Conservation (phyloP, 176 grass and related monocot genomes). For the Aegilops speltoides region DNA sequence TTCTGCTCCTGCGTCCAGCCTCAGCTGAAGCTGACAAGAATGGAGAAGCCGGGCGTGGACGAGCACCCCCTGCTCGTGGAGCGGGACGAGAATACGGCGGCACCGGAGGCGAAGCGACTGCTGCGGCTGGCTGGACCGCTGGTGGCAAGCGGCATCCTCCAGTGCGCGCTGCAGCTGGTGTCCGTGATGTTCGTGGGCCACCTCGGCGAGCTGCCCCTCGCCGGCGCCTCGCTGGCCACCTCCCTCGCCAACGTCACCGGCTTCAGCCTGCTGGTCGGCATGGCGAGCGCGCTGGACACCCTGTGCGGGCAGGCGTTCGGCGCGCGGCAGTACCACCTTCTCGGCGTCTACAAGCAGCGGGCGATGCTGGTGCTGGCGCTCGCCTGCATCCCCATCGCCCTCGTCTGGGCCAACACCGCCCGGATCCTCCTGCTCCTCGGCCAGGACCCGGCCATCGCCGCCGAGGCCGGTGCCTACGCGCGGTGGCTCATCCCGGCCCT, state of each 20-base stretch:
- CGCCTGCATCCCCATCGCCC: constrained; percentile 34
- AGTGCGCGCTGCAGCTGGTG: constrained; percentile 30
- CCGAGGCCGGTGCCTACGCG: constrained; percentile 58
- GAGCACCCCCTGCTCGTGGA: not conserved
- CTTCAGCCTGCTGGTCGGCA: constrained; percentile 43
- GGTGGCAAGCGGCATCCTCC: constrained; percentile 37
- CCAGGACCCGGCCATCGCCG: constrained; percentile 52
- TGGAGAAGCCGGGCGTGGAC: not conserved
- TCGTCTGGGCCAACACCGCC: constrained; percentile 32
- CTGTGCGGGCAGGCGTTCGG: constrained; percentile 65
- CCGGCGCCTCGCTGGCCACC: constrained; percentile 45
- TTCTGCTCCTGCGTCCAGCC: not conserved
- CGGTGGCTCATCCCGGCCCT: constrained; percentile 64
- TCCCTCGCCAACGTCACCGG: constrained; percentile 52
- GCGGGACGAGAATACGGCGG: not conserved
- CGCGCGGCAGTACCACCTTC: constrained; percentile 42
- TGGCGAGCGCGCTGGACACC: constrained; percentile 32
- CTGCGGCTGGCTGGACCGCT: constrained; percentile 34
- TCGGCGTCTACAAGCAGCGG: constrained; percentile 29
- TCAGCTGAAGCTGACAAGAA: not conserved
- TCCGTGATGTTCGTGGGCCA: constrained; percentile 57
- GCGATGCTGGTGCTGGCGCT: constrained; percentile 21
- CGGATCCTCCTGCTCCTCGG: constrained; percentile 48
- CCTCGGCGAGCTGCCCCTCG: constrained; percentile 47
- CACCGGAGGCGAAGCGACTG: constrained; percentile 22